These are phyloP conservation scores for Stagonosporopsis tanaceti DNA, from an alignment of 2,329 filamentous ascomycete species.

Conservation along the genomic window DNA sequence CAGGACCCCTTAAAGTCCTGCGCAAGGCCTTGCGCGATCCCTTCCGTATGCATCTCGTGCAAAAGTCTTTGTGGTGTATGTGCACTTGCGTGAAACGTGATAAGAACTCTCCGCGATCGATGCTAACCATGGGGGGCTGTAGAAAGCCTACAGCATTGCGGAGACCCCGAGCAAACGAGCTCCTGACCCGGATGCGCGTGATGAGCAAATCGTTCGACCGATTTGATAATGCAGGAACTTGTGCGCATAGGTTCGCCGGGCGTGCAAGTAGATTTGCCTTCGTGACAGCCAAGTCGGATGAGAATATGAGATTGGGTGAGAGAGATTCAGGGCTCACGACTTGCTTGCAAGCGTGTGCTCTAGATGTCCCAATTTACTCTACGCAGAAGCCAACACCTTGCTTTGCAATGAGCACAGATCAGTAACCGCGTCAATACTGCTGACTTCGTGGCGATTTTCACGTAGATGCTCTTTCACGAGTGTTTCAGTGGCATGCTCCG, in stretches of 20 bases:
- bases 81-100: too few species aligned
- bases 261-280: background rate
- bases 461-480: constrained; percentile 31
- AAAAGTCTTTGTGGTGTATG: too few species aligned
- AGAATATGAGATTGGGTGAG: background rate
- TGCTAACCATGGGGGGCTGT: background rate
- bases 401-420: constrained; percentile 42
- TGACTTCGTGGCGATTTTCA: constrained; percentile 35
- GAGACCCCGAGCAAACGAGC: background rate
- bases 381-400: constrained; percentile 25
- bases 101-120: background rate
- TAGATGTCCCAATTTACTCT: background rate
- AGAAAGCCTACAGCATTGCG: background rate
- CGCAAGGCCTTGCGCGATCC: too few species aligned
- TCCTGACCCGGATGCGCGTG: background rate
- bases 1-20: too few species aligned
- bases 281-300: too few species aligned
- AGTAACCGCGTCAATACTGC: constrained; percentile 35
- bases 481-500: constrained; percentile 28
- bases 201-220: too few species aligned
- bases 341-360: too few species aligned
- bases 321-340: background rate
- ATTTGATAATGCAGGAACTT: background rate
- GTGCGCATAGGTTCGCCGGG: background rate
- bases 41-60: too few species aligned